A percentile compares a stretch with the other conserved stretches of the same genome.
phyloP scores from a whole-genome alignment of 805 yeast genomes.

The Candida methanosorbosa region DNA sequence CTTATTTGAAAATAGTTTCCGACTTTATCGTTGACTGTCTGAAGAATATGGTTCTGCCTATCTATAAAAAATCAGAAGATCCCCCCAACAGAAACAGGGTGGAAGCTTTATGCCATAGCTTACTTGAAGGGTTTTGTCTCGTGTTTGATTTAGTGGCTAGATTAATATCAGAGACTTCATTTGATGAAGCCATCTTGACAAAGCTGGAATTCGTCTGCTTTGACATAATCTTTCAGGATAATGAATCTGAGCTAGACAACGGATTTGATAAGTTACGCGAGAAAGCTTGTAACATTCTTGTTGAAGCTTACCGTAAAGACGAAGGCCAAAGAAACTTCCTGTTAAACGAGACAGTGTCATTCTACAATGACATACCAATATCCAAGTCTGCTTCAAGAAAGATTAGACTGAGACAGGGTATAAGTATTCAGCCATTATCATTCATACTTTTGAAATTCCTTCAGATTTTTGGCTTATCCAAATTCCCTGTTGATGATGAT shows the following conservation, averaged over 20 bases:
- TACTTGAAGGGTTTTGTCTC: slow-evolving; percentile 1
- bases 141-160: slow-evolving; percentile 11
- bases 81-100: no score
- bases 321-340: slow-evolving; percentile 52
- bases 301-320: slow-evolving; percentile 29
- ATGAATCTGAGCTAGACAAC: slow-evolving; percentile 7
- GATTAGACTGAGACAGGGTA: slow-evolving; percentile 33
- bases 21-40: background rate
- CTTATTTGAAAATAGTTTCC: background rate
- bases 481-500: background rate
- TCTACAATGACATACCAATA: slow-evolving; percentile 40
- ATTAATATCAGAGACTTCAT: slow-evolving; percentile 7
- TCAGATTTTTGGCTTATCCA: slow-evolving; percentile 9
- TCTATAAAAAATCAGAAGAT: background rate
- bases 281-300: slow-evolving; percentile 22
- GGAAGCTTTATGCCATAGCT: no score
- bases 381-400: slow-evolving; percentile 36
- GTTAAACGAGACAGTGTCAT: slow-evolving; percentile 48
- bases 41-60: background rate
- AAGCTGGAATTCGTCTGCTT: slow-evolving; percentile 47
- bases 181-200: slow-evolving; percentile 48
- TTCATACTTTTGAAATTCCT: slow-evolving; percentile 35
- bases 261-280: slow-evolving; percentile 17
- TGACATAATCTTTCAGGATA: slow-evolving; percentile 31
- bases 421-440: slow-evolving; percentile 40